Conservation (phyloP, 2,329 filamentous ascomycete genomes). For the Davidsoniella virescens region DNA sequence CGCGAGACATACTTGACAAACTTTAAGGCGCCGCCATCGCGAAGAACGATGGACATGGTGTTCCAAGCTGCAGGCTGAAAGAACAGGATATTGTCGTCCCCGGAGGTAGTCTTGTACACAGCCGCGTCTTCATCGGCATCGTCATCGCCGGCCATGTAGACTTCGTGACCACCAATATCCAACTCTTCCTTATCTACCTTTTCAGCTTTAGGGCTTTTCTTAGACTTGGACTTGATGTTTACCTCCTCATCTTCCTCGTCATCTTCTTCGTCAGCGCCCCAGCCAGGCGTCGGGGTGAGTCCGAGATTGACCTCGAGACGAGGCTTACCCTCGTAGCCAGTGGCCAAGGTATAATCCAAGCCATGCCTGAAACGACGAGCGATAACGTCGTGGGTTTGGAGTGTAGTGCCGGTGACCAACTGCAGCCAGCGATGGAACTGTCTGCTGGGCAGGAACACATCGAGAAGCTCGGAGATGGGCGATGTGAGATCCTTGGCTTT, state of each 20-base stretch:
- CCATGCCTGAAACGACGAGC: slow-evolving; percentile 76
- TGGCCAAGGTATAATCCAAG: slow-evolving; percentile 83
- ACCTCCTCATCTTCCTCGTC: slow-evolving; percentile 30
- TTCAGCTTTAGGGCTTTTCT: slow-evolving; percentile 19
- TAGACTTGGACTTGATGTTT: slow-evolving; percentile 19
- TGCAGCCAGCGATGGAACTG: slow-evolving; percentile 85
- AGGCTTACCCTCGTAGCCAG: slow-evolving; percentile 59
- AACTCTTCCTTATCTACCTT: slow-evolving; percentile 22
- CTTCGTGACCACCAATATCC: slow-evolving; percentile 62
- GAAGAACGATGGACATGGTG: slow-evolving; percentile 72
- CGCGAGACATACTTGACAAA: slow-evolving; percentile 94
- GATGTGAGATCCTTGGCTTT: slow-evolving; percentile 19
- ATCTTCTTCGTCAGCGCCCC: slow-evolving; percentile 55
- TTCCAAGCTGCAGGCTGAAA: slow-evolving; percentile 64
- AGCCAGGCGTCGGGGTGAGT: slow-evolving; percentile 70
- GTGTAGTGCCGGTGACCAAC: slow-evolving; percentile 57
- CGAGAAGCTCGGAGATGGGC: slow-evolving; percentile 60
- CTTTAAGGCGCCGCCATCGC: slow-evolving; percentile 70
- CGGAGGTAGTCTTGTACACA: slow-evolving; percentile 64
- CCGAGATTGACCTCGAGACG: slow-evolving; percentile 77
- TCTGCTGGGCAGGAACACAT: slow-evolving; percentile 66
- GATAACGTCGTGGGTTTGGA: slow-evolving; percentile 62
- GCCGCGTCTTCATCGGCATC: slow-evolving; percentile 61
- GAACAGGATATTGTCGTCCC: slow-evolving; percentile 56
- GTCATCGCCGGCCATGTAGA: slow-evolving; percentile 87